A percentile compares a stretch with the other conserved stretches of the same genome.
phyloP scores from a whole-genome alignment of 2,329 filamentous ascomycete genomes.

The Cladorrhinum sp. region DNA sequence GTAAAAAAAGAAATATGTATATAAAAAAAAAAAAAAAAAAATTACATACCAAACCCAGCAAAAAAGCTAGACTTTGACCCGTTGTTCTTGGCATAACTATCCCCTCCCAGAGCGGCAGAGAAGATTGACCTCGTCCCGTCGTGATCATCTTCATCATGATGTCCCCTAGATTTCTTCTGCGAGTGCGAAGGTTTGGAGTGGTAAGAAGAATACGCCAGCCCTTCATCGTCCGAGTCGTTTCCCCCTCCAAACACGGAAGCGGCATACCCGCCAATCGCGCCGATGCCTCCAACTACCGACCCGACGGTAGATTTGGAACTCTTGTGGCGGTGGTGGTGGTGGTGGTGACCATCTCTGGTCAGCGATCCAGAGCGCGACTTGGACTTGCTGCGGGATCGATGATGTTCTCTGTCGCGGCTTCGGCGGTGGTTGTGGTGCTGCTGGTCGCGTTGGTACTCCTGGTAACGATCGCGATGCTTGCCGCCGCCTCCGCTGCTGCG shows the following conservation, averaged over 20 bases:
- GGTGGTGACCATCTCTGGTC: too few species aligned
- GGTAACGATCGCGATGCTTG: slow-evolving; percentile 26
- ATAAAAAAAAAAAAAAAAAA: background rate
- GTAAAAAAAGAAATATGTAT: background rate
- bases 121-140: slow-evolving; percentile 45
- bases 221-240: slow-evolving; percentile 33
- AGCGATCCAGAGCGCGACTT: slow-evolving; percentile 31
- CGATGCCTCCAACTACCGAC: slow-evolving; percentile 28
- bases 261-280: slow-evolving; percentile 32
- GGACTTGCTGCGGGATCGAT: slow-evolving; percentile 30
- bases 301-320: slow-evolving; percentile 31
- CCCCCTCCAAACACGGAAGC: slow-evolving; percentile 45
- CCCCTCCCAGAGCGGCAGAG: slow-evolving; percentile 30
- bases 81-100: background rate
- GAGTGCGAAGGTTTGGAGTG: background rate
- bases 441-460: slow-evolving; percentile 1
- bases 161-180: background rate
- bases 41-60: slow-evolving; percentile 37
- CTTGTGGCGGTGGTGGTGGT: slow-evolving; percentile 11
- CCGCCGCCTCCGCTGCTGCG: slow-evolving; percentile 37
- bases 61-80: slow-evolving; percentile 38
- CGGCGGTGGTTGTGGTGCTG: too few species aligned
- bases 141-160: slow-evolving; percentile 23
- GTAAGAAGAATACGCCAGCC: background rate
- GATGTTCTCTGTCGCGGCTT: background rate